phyloP scores from a whole-genome alignment of 179 eudicot genomes.

The Silene vulgaris region DNA sequence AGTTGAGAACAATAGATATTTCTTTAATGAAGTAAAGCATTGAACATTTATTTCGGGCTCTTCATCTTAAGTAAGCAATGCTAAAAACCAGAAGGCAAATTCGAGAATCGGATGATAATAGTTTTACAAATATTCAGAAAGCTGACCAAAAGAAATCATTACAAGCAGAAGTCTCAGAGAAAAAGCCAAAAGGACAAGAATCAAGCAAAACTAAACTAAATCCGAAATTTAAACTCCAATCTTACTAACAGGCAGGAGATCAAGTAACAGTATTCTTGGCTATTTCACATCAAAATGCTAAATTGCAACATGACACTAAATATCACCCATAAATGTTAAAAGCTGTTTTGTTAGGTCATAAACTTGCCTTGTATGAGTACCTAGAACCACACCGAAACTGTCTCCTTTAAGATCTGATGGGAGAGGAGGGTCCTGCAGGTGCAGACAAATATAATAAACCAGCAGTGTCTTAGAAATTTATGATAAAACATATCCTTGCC shows the following conservation, averaged over 20 bases:
- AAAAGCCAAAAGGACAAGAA: too few species aligned
- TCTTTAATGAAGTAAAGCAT: too few species aligned
- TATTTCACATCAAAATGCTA: background rate
- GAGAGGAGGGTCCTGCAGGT: slow-evolving; percentile 68
- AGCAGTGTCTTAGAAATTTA: background rate
- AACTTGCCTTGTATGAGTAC: slow-evolving; percentile 77
- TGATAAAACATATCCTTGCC: background rate
- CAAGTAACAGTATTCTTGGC: background rate
- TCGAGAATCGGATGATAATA: too few species aligned
- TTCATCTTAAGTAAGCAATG: too few species aligned
- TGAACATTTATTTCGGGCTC: too few species aligned
- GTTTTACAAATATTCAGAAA: too few species aligned
- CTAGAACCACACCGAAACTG: slow-evolving; percentile 67
- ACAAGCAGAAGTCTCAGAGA: too few species aligned
- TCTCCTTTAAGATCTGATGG: slow-evolving; percentile 81
- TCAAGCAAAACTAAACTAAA: too few species aligned
- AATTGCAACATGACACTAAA: background rate
- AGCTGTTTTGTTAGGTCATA: background rate
- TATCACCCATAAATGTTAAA: background rate
- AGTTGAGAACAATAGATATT: too few species aligned
- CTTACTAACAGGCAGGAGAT: background rate
- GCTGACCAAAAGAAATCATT: too few species aligned
- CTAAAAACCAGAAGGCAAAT: too few species aligned
- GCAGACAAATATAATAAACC: slow-evolving; percentile 8
- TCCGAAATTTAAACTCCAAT: background rate